Evolutionary conservation across 139 green algal species (phyloP), one percentile per base, ranked within the genome.

Genomic region (Chlamydomonas eustigma): DNA sequence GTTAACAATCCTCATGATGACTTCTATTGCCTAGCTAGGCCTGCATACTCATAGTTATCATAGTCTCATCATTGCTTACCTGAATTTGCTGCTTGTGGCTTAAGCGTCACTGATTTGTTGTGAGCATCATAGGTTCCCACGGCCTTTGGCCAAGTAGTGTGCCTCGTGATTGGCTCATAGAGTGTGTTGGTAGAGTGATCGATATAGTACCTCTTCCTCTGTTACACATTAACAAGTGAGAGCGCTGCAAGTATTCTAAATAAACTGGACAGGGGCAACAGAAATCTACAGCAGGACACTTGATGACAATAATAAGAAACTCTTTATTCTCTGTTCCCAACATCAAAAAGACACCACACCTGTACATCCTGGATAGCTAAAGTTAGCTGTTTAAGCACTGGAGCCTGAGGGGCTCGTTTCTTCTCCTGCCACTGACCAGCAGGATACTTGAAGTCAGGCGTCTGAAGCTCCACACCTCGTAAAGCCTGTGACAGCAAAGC

Each of bases 201-300:
- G 2, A 73, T 63, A 24, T 81, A 52, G 73, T 82, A 85, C 6
- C 72, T 66, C 71, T 79, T 74, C 34, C 80, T 32, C 37, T 71
- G 36, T n/a, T n/a, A n/a, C n/a, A n/a, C n/a, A n/a, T n/a, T n/a
- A n/a, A n/a, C n/a, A n/a, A n/a, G n/a, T n/a, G n/a, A n/a, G n/a
- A n/a, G n/a, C n/a, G n/a, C n/a, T n/a, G n/a, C n/a, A n/a, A n/a
- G n/a, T n/a, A n/a, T n/a, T n/a, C n/a, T n/a, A n/a, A n/a, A n/a
- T n/a, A n/a, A n/a, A n/a, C n/a, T n/a, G n/a, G n/a, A n/a, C n/a
- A n/a, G n/a, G n/a, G n/a, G n/a, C n/a, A n/a, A n/a, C n/a, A n/a
- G n/a, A n/a, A n/a, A n/a, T n/a, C n/a, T n/a, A n/a, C n/a, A n/a
- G n/a, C n/a, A n/a, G n/a, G n/a, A n/a, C n/a, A n/a, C n/a, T n/a